Evolutionary conservation across 306 rosid genomes (phyloP).

Genomic region (Alnus rubra): DNA sequence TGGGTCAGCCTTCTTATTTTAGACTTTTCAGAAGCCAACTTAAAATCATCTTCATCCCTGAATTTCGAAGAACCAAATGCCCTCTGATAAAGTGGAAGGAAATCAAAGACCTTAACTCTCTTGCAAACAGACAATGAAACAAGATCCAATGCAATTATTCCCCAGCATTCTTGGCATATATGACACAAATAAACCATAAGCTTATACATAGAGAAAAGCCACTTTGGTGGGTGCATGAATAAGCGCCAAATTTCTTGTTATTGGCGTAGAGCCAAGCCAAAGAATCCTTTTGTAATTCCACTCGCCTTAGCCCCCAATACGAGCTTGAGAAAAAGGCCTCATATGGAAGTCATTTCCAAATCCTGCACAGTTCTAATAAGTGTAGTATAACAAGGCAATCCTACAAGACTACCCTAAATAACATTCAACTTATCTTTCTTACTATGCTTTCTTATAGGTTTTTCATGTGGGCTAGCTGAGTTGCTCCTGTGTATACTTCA

Average conservation of each 20-base stretch:
- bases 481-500: too few species aligned
- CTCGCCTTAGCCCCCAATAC: neutral
- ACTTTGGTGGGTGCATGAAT: neutral
- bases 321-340: neutral
- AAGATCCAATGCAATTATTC: neutral
- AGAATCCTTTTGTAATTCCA: neutral
- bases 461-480: too few species aligned
- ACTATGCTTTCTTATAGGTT: neutral
- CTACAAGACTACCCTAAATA: neutral
- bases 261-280: neutral
- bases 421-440: neutral
- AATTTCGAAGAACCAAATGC: neutral
- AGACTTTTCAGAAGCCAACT: neutral
- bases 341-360: neutral
- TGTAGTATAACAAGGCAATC: neutral
- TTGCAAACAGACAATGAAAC: neutral
- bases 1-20: neutral
- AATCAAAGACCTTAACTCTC: neutral
- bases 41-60: neutral
- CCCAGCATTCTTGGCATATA: neutral
- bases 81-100: too few species aligned
- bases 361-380: neutral
- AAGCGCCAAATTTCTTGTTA: neutral
- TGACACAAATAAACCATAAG: neutral
- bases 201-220: neutral